Percentiles rank a stretch among this genome's conserved stretches.
phyloP scores from a whole-genome alignment of 495 filamentous ascomycete genomes.

The Achaetomiella virescens region DNA sequence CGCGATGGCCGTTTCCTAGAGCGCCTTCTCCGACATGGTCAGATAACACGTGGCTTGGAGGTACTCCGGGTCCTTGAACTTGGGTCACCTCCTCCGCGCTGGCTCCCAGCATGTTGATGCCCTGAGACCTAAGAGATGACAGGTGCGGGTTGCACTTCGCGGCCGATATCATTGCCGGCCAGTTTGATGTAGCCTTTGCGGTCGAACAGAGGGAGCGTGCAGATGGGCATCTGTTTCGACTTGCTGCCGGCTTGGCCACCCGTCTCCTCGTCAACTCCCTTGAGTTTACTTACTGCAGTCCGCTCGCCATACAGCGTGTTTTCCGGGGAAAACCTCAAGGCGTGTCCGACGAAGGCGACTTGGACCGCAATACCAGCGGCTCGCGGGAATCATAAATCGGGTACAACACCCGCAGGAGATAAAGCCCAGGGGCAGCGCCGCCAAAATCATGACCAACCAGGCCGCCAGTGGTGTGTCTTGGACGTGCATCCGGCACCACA shows the following conservation, averaged over 20 bases:
- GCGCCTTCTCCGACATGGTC: neutral
- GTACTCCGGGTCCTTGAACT: conserved; percentile 1
- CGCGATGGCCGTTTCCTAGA: neutral
- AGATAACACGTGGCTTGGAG: neutral
- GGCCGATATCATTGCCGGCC: conserved; percentile 10
- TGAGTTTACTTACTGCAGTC: conserved; percentile 6
- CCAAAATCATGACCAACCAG: neutral
- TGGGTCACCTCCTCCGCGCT: neutral
- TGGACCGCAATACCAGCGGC: conserved; percentile 14
- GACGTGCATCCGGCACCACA: conserved; percentile 8
- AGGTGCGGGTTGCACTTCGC: conserved; percentile 11
- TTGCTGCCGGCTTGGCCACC: neutral
- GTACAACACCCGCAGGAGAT: neutral
- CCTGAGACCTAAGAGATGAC: conserved; percentile 12
- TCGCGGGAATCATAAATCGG: conserved; percentile 19
- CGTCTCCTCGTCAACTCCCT: neutral
- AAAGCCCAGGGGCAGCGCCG: neutral
- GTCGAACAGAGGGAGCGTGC: conserved; percentile 33
- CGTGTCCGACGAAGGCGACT: conserved; percentile 22
- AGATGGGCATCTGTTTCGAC: conserved; percentile 23
- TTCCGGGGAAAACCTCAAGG: too few species aligned
- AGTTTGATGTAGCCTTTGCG: conserved; percentile 18
- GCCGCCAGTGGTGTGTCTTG: neutral
- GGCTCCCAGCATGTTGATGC: neutral
- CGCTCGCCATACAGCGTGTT: conserved; percentile 15